Base-by-base conservation (phyloP, 371 early-diverging fungal genomes). In the Funneliformis caledonium region DNA sequence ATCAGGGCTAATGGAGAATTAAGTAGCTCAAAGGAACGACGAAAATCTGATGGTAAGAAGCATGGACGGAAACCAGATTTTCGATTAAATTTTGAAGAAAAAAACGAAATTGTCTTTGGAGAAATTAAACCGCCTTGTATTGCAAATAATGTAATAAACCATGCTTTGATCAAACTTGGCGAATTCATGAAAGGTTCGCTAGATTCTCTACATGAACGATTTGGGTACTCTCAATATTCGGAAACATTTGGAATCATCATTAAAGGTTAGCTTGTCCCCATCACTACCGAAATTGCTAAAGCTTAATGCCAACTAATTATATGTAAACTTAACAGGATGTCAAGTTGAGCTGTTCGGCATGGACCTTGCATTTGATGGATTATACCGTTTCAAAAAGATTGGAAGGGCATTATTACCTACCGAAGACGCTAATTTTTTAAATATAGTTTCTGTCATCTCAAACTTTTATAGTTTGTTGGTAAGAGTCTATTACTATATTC, bases 281-380 rank as follows among this genome's bases (percentile, higher is more conserved):
- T 88, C 86, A 78, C n/a, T n/a, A n/a, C n/a, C n/a, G 88, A 22
- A 74, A 33, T 74, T 74, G 1, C 26, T 11, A 59, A n/a, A 12
- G 11, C 9, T 74, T 45, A 2, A 37, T 73, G 42, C 50, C 0
- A 74, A 31, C 74, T 74, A 10, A 74, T 11, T 74, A 52, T 2
- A 74, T 1, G 2, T 74, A 74, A 56, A 74, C 2, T 59, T 52
- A 31, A 74, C 59, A 74, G 74, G 74, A 11, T 52, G 10, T 59
- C n/a, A 56, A 26, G 22, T 74, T 6, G 50, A 56, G 12, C 0
- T 47, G 19, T 74, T 74, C 31, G 56, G 59, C 10, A 74, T 74
- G 52, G 74, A 74, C 56, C 26, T 74, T 3, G 0, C 14, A 3
- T 74, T 52, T 26, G 59, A 48, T 16, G 59, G 31, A 14, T 52